phyloP scores from a whole-genome alignment of 345 rosid species.

The Garcia nutans region DNA sequence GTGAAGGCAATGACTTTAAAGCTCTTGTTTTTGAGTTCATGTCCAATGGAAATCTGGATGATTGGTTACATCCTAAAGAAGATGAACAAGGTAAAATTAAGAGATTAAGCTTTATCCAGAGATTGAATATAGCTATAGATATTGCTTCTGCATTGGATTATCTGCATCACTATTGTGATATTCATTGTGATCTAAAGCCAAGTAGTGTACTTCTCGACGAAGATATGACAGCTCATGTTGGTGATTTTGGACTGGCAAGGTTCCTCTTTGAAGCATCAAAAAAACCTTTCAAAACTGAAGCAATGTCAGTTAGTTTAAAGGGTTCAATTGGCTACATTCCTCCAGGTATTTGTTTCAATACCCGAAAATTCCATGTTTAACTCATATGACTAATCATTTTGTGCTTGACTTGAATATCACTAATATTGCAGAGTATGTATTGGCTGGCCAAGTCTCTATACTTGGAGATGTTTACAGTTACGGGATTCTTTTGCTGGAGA shows the following conservation, averaged over 20 bases:
- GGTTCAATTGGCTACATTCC: constrained; percentile 36
- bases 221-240: constrained; percentile 31
- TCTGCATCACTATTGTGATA: constrained; percentile 30
- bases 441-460: constrained; percentile 13
- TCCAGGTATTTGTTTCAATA: constrained; percentile 24
- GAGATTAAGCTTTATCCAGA: constrained; percentile 22
- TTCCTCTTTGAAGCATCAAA: constrained; percentile 18
- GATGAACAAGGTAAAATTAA: neutral
- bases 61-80: constrained; percentile 23
- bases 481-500: constrained; percentile 33
- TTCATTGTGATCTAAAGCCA: constrained; percentile 37
- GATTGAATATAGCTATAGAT: constrained; percentile 32
- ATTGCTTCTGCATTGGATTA: constrained; percentile 35
- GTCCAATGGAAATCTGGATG: constrained; percentile 28
- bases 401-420: neutral
- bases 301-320: constrained; percentile 24
- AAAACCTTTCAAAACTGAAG: neutral
- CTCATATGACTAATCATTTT: neutral
- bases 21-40: constrained; percentile 29
- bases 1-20: constrained; percentile 31
- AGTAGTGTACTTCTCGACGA: constrained; percentile 34
- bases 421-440: constrained; percentile 28
- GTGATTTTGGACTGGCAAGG: constrained; percentile 37
- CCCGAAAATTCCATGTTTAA: neutral
- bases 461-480: constrained; percentile 32